Base-by-base conservation (phyloP, 2,329 filamentous ascomycete species). In the Verticillium nubilum region DNA sequence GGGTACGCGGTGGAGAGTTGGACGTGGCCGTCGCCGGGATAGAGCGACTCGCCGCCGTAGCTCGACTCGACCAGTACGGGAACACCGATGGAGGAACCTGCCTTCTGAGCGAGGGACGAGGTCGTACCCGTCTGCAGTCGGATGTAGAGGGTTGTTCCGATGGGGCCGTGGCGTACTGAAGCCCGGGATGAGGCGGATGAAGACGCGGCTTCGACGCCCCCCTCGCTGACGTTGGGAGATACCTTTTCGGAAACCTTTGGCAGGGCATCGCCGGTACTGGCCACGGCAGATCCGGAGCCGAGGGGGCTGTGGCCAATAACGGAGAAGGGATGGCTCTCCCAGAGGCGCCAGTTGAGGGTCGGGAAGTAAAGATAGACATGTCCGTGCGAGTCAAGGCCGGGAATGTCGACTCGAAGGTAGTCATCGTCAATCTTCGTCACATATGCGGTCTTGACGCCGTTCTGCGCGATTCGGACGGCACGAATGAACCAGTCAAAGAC, bases 331-430 rank as follows among this genome's bases (percentile, higher is more conserved):
- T 73, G 70, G 13, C 67, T 71, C 47, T 72, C 70, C 70, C 70
- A 72, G 2, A 69, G 56, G 3, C 68, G 65, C 70, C 70, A 72
- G 19, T 59, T 74, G 1, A 82, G 64, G 0, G 74, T 76, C 0
- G 81, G 80, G 64, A 85, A 82, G 64, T 81, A 82, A 0, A 76
- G 67, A 59, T 81, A 83, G 0, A 70, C 75, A 56, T 80, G 74
- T 0, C 69, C 70, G 4, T 64, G 52, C 4, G 63, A 63, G 2
- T 65, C 60, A 1, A 71, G 62, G 0, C 64, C 66, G 0, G 69
- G 67, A 12, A 72, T 62, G 5, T 72, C 69, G 12, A 72, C 58
- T 0, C 69, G 65, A 26, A 69, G 60, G 19, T 72, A 72, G 28
- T 72, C 67, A 0, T 67, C 67, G 23, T 72, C 70, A 3, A 70